Conservation (phyloP, 495 filamentous ascomycete genomes). For the Emericellopsis terricola region DNA sequence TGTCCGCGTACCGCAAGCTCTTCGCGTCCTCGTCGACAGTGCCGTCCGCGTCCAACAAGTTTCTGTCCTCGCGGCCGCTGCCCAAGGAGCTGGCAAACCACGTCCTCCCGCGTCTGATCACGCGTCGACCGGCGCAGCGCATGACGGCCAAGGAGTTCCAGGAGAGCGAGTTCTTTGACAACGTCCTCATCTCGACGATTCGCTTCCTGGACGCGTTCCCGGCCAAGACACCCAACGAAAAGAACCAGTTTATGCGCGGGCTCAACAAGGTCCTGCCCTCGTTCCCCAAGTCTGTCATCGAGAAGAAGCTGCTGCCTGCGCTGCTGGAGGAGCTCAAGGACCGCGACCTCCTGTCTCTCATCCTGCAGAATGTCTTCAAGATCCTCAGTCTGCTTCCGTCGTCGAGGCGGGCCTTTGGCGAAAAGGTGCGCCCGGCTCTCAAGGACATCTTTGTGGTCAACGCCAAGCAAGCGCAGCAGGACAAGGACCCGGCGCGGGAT, state of each 20-base stretch:
- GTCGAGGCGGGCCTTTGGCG: slow-evolving; percentile 57
- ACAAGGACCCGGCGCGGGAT: slow-evolving; percentile 69
- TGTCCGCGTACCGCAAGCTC: slow-evolving; percentile 65
- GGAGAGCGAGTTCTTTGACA: slow-evolving; percentile 86
- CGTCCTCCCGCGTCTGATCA: slow-evolving; percentile 69
- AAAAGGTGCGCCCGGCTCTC: slow-evolving; percentile 67
- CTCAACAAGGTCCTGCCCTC: slow-evolving; percentile 70
- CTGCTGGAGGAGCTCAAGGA: slow-evolving; percentile 88
- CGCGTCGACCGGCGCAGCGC: slow-evolving; percentile 66
- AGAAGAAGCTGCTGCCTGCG: slow-evolving; percentile 81
- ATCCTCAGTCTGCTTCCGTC: slow-evolving; percentile 62
- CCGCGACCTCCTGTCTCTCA: slow-evolving; percentile 60
- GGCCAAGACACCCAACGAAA: slow-evolving; percentile 80
- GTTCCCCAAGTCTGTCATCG: slow-evolving; percentile 81
- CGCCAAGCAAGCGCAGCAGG: slow-evolving; percentile 31
- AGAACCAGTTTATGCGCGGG: slow-evolving; percentile 78
- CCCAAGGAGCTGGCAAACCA: slow-evolving; percentile 58
- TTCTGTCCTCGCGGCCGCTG: slow-evolving; percentile 56
- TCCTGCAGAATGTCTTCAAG: slow-evolving; percentile 80
- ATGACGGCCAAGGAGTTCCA: slow-evolving; percentile 87
- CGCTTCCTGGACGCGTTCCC: slow-evolving; percentile 84
- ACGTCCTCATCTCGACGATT: slow-evolving; percentile 85
- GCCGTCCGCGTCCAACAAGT: slow-evolving; percentile 66
- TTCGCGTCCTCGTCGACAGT: slow-evolving; percentile 58
- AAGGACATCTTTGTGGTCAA: slow-evolving; percentile 60